Conservation (phyloP, 352 stramenopile species). For the Globisporangium megalacanthum region DNA sequence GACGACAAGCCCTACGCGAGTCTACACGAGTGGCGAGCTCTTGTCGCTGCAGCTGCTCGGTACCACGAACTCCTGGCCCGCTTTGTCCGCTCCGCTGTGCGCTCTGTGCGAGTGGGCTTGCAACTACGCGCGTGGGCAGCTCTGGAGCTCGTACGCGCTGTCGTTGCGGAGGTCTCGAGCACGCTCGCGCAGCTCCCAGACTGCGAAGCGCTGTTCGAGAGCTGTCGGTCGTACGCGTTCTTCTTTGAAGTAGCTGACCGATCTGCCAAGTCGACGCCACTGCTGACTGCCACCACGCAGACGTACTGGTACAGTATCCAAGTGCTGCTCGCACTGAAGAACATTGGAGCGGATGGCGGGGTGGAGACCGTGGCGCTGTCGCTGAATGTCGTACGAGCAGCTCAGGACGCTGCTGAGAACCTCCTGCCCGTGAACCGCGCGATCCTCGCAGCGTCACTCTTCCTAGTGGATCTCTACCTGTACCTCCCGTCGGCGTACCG, state of each 20-base stretch:
- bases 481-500: conserved; percentile 63
- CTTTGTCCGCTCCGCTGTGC: conserved; percentile 8
- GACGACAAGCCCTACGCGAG: conserved; percentile 2
- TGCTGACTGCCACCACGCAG: conserved; percentile 45
- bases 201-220: conserved; percentile 46
- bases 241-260: conserved; percentile 62
- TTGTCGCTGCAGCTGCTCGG: conserved; percentile 28
- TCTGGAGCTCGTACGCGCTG: conserved; percentile 7
- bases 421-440: conserved; percentile 35
- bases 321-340: conserved; percentile 30
- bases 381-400: not conserved
- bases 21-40: conserved; percentile 21
- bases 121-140: no score
- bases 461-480: conserved; percentile 67
- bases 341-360: not conserved
- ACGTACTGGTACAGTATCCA: conserved; percentile 62
- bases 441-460: conserved; percentile 48
- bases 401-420: conserved; percentile 11
- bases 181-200: conserved; percentile 54
- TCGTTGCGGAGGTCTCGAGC: conserved; percentile 25
- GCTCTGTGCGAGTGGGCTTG: conserved; percentile 3
- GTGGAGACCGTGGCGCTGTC: not conserved
- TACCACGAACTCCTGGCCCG: conserved; percentile 25
- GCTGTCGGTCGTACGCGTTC: conserved; percentile 52
- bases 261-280: conserved; percentile 39